Evolutionary conservation across 257 asterid genomes (phyloP).

Genomic region (Forsythia viridissima): DNA sequence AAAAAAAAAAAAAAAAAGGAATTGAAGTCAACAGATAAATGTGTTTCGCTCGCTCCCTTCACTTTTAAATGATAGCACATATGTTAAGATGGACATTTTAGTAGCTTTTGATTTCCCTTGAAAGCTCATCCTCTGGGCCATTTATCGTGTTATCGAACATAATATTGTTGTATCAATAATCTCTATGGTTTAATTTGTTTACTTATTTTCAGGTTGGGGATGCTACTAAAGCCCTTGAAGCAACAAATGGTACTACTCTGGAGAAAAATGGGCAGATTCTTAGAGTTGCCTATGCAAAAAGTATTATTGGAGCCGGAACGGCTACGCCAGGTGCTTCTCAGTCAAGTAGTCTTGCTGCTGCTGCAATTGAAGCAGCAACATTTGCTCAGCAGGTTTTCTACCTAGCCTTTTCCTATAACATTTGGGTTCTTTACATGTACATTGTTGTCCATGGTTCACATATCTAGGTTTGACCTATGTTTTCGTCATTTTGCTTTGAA

Average conservation of each 20-base stretch:
- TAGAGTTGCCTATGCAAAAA: constrained; percentile 99
- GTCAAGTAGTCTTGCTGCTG: constrained; percentile 97
- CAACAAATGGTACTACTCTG: constrained; percentile 84
- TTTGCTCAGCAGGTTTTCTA: constrained; percentile 91
- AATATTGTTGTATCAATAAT: background rate
- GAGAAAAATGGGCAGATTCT: constrained; percentile 98
- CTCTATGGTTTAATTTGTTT: constrained; percentile 15
- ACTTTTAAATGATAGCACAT: background rate
- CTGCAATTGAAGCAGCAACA: constrained; percentile 99
- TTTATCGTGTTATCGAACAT: constrained; percentile 5
- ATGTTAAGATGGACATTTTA: background rate
- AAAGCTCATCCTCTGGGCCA: background rate
- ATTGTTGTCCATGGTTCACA: background rate
- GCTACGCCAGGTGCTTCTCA: constrained; percentile 73
- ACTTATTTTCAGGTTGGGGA: constrained; percentile 69
- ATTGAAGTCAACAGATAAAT: background rate
- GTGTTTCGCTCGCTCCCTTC: background rate
- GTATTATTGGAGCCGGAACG: constrained; percentile 87
- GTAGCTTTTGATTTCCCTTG: background rate
- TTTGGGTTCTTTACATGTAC: background rate
- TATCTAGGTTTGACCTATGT: background rate
- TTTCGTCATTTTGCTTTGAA: background rate
- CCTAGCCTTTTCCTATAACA: constrained; percentile 23
- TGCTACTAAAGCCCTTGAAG: constrained; percentile 93
- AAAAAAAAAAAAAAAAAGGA: background rate